Percentiles rank a stretch among this genome's conserved stretches.
These are phyloP conservation scores for Ambispora gerdemannii DNA, from an alignment of 192 early-diverging fungal species.

Conservation along the genomic window DNA sequence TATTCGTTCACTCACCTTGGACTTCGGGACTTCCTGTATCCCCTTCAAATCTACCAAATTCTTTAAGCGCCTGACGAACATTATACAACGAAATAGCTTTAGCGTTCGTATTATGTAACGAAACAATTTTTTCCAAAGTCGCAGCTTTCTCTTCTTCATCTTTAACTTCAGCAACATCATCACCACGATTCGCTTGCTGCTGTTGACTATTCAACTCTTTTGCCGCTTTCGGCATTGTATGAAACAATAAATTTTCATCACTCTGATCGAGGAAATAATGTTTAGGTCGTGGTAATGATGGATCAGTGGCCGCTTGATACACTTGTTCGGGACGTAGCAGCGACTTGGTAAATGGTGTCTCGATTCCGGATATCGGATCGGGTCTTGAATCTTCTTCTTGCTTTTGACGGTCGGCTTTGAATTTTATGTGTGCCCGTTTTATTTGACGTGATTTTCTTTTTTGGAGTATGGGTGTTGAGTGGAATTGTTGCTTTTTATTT, in stretches of 20 bases:
- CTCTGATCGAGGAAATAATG: slow-evolving; percentile 44
- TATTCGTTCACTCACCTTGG: slow-evolving; percentile 62
- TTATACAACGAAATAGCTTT: slow-evolving; percentile 78
- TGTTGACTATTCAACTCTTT: slow-evolving; percentile 32
- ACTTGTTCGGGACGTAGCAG: slow-evolving; percentile 35
- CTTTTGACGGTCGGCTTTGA: slow-evolving; percentile 35
- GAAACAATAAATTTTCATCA: slow-evolving; percentile 49
- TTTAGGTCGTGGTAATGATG: neutral
- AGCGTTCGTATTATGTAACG: slow-evolving; percentile 79
- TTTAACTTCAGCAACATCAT: slow-evolving; percentile 38
- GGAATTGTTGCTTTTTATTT: too few species aligned
- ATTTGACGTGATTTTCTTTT: slow-evolving; percentile 10
- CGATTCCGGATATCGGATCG: slow-evolving; percentile 39
- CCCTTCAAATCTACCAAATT: slow-evolving; percentile 70
- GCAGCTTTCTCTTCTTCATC: slow-evolving; percentile 54
- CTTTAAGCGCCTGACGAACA: slow-evolving; percentile 61
- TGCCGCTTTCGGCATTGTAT: slow-evolving; percentile 40
- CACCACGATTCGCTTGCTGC: too few species aligned
- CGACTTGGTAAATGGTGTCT: slow-evolving; percentile 39
- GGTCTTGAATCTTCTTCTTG: slow-evolving; percentile 31
- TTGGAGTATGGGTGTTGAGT: too few species aligned
- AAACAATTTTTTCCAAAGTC: slow-evolving; percentile 66
- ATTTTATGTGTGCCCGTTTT: slow-evolving; percentile 37
- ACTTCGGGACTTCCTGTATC: slow-evolving; percentile 94
- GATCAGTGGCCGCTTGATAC: slow-evolving; percentile 35